Base-by-base conservation (phyloP, 2,329 filamentous ascomycete genomes). In the Stylonectria norvegica region DNA sequence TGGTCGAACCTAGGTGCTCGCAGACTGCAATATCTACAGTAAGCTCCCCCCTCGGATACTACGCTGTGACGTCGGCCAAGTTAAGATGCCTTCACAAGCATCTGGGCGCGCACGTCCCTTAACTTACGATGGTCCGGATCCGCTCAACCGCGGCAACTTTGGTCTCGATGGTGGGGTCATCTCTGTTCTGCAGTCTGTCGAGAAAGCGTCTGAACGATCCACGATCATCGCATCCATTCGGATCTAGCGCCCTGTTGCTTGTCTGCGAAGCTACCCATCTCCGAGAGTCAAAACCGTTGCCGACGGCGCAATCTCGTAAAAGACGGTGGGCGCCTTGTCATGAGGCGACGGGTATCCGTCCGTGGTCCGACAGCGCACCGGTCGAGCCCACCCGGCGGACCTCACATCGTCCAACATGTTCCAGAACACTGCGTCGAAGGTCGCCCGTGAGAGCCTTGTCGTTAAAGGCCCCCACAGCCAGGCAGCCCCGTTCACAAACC, bases 371-470 rank as follows among this genome's bases (percentile, higher is more conserved):
- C 45, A 50, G 40, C 45, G 44, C 53, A 49, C 39, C 15, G 22
- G 25, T 15, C 35, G 42, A 42, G 30, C 27, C 19, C 40, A 42
- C 28, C 42, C 39, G 36, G 37, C 25, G 42, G 39, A 31, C 37
- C 49, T 47, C 42, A 36, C 31, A 25, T 25, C 22, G 22, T 8
- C 6, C 8, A 30, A 30, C 9, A 30, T 38, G 40, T 55, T 55
- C 49, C 38, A 56, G 53, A 56, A 53, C 31, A 30, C 33, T 42
- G 36, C 35, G 31, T 42, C 45, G 47, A 55, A 53, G 40, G 32
- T 43, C 31, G 25, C 20, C 34, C 35, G 30, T 28, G 37, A 37
- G 42, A 41, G 38, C 29, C 35, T 36, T 35, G 32, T 37, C 31
- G 38, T 10, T 25, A 14, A 15, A 30, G 6, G 27, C 27, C 27